Conservation (phyloP, 2,329 filamentous ascomycete genomes). For the Sporothrix sp. region DNA sequence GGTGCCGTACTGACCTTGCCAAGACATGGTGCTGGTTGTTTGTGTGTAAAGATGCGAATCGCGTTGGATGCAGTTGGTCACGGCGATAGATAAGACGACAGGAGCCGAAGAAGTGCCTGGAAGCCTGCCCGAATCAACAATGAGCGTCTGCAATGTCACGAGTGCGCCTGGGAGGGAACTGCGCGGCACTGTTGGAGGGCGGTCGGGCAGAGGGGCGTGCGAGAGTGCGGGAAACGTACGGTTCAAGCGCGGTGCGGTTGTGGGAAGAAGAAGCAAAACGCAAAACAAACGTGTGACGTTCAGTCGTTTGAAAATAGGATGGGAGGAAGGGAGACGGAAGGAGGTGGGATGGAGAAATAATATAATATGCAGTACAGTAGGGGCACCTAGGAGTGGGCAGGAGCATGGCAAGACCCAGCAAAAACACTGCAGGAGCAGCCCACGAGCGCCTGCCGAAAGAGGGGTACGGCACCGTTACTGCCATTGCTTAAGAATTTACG, state of each 20-base stretch:
- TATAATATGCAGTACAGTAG: not conserved
- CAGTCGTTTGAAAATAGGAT: constrained; percentile 6
- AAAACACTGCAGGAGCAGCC: not conserved
- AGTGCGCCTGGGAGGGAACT: not conserved
- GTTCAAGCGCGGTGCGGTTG: not conserved
- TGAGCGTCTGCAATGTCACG: constrained; percentile 4
- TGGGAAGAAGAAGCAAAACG: not conserved
- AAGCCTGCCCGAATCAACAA: not conserved
- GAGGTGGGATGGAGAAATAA: constrained; percentile 14
- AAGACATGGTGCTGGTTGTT: constrained; percentile 16
- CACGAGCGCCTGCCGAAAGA: constrained; percentile 5
- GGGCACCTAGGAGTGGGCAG: too few relatives aligned
- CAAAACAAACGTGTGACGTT: constrained; percentile 13
- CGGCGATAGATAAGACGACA: not conserved
- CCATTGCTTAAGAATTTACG: not conserved
- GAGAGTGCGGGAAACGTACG: not conserved
- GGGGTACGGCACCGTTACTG: constrained; percentile 1
- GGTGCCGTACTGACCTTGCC: constrained; percentile 15
- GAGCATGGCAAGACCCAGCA: not conserved
- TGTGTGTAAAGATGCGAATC: constrained; percentile 1
- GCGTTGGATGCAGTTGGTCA: not conserved
- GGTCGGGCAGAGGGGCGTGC: not conserved
- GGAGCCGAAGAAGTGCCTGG: not conserved
- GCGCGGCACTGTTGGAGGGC: not conserved
- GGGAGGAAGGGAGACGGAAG: not conserved